Conservation (phyloP, 257 asterid genomes). For the Primulina tabacum region DNA sequence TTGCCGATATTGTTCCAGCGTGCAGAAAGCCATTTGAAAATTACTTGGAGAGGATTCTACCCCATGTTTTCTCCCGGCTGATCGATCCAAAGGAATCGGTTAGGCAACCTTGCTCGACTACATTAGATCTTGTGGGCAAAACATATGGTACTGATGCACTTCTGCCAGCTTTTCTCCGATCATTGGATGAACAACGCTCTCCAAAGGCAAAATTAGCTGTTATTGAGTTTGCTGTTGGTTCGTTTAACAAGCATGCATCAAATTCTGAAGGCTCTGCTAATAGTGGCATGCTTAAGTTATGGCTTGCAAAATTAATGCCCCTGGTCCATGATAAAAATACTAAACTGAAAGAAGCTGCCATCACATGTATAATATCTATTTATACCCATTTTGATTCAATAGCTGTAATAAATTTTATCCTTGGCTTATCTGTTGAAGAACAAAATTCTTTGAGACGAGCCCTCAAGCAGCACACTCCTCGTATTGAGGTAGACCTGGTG, state of each 20-base stretch:
- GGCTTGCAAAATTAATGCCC: conserved; percentile 92
- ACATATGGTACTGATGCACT: conserved; percentile 92
- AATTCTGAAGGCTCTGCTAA: conserved; percentile 81
- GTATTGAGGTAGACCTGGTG: conserved; percentile 97
- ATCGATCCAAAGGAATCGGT: conserved; percentile 97
- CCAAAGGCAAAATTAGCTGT: conserved; percentile 99
- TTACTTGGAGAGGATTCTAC: conserved; percentile 95
- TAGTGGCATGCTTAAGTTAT: conserved; percentile 86
- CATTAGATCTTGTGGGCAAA: conserved; percentile 85
- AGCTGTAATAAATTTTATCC: conserved; percentile 77
- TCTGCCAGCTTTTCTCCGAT: conserved; percentile 91
- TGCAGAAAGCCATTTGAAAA: conserved; percentile 96
- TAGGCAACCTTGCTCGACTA: conserved; percentile 91
- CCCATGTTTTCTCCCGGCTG: conserved; percentile 96
- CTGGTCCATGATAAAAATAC: conserved; percentile 88
- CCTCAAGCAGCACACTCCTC: conserved; percentile 96
- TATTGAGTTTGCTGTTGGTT: conserved; percentile 88
- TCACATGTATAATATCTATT: conserved; percentile 84
- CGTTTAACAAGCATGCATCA: conserved; percentile 80
- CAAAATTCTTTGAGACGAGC: conserved; percentile 94
- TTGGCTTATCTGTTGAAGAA: conserved; percentile 91
- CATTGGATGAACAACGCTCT: conserved; percentile 97
- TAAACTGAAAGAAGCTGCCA: conserved; percentile 89
- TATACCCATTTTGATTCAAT: conserved; percentile 80
- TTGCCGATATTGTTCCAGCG: conserved; percentile 92